These are phyloP conservation scores for Dissoconium aciculare DNA, from an alignment of 2,329 filamentous ascomycete genomes.

Conservation along the genomic window DNA sequence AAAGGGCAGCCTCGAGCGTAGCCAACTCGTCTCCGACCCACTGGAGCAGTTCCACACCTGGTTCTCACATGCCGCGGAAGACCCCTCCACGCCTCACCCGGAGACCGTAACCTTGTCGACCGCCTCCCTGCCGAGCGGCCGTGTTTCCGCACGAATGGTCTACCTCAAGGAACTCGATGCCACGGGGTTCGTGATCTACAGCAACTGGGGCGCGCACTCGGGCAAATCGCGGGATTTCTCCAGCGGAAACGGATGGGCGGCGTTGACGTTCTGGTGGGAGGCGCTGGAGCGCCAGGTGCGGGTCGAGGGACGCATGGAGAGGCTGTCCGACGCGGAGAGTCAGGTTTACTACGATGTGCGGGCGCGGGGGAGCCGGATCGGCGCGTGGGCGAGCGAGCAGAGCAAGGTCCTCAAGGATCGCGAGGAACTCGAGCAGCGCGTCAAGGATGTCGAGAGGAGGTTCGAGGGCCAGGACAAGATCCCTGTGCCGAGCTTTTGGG, in stretches of 20 bases:
- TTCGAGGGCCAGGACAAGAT: slow-evolving; percentile 68
- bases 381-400: slow-evolving; percentile 88
- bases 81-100: slow-evolving; percentile 51
- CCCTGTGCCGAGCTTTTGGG: slow-evolving; percentile 88
- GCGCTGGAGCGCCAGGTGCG: slow-evolving; percentile 76
- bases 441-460: slow-evolving; percentile 57
- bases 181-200: slow-evolving; percentile 77
- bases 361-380: slow-evolving; percentile 67
- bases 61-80: slow-evolving; percentile 59
- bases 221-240: slow-evolving; percentile 52
- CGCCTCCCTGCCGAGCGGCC: slow-evolving; percentile 65
- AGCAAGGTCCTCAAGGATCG: slow-evolving; percentile 59
- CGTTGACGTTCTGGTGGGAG: slow-evolving; percentile 83
- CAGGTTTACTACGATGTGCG: slow-evolving; percentile 49
- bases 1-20: slow-evolving; percentile 44
- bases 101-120: slow-evolving; percentile 84
- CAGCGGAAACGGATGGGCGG: slow-evolving; percentile 62
- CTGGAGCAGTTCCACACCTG: slow-evolving; percentile 76
- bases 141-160: slow-evolving; percentile 70
- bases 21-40: slow-evolving; percentile 49
- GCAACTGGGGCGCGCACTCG: slow-evolving; percentile 76
- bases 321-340: slow-evolving; percentile 56
- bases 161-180: slow-evolving; percentile 91
- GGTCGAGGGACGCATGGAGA: slow-evolving; percentile 62
- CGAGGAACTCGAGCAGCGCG: slow-evolving; percentile 58